Evolutionary conservation across 148 eudicot species (phyloP).

Genomic region (Rhododendron ferrugineum): DNA sequence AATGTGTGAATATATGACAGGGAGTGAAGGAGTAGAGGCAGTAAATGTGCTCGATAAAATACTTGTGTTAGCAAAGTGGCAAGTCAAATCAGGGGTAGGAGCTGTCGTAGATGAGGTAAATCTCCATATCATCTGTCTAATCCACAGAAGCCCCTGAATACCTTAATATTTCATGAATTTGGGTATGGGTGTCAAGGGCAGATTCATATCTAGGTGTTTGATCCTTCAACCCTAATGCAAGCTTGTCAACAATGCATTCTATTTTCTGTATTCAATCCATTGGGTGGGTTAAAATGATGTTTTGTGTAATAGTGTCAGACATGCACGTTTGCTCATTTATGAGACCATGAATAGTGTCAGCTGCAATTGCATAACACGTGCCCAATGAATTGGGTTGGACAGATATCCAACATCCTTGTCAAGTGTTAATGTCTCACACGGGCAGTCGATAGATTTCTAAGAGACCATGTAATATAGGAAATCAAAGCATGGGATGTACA

Average conservation of each 20-base stretch:
- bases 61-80: background rate
- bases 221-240: background rate
- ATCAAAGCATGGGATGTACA: background rate
- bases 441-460: background rate
- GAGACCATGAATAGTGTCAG: background rate
- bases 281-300: background rate
- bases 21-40: background rate
- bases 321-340: background rate
- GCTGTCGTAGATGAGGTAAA: background rate
- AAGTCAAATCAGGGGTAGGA: background rate
- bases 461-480: background rate
- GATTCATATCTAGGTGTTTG: background rate
- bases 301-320: background rate
- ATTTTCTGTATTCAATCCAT: background rate
- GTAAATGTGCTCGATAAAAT: background rate
- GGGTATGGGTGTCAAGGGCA: background rate
- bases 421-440: background rate
- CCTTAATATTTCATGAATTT: background rate
- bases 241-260: background rate
- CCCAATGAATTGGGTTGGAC: background rate
- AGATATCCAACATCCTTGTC: background rate
- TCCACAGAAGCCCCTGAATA: background rate
- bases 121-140: background rate
- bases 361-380: background rate
- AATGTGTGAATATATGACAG: background rate